These are phyloP conservation scores for Nidularia pulvinata DNA, from an alignment of 768 basidiomycete species.

Conservation along the genomic window DNA sequence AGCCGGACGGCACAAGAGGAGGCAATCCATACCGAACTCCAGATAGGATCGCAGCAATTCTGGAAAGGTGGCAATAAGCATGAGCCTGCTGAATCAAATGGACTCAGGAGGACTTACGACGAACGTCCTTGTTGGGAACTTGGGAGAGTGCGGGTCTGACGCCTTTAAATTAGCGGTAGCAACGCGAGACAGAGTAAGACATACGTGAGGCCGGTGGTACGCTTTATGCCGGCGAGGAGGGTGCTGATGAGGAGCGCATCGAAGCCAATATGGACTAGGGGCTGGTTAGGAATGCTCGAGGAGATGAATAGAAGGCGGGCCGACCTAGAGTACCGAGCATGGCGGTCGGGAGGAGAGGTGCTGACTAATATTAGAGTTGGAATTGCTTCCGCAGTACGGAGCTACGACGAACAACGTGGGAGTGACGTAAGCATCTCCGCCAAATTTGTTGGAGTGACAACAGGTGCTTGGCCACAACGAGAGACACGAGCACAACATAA, in stretches of 20 bases:
- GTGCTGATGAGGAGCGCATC: conserved; percentile 82
- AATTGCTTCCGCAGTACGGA: neutral
- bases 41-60: conserved; percentile 78
- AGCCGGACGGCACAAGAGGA: neutral
- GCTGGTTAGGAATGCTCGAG: conserved; percentile 6
- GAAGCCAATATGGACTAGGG: conserved; percentile 62
- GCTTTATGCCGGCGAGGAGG: conserved; percentile 82
- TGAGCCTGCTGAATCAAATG: neutral
- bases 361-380: neutral
- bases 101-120: conserved; percentile 53
- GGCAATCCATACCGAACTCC: conserved; percentile 58
- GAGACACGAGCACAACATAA: no score
- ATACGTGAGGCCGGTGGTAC: conserved; percentile 86
- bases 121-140: conserved; percentile 88
- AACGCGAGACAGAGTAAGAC: conserved; percentile 16
- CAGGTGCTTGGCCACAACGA: no score
- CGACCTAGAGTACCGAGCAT: conserved; percentile 66
- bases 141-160: conserved; percentile 71
- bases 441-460: no score
- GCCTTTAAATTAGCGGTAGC: neutral
- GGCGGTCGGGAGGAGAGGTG: neutral
- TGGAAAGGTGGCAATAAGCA: conserved; percentile 19
- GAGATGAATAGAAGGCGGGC: conserved; percentile 1
- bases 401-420: neutral
- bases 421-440: neutral